Percentiles rank a stretch among this genome's conserved stretches.
Conservation (phyloP, 139 green algal genomes). For the Auxenochlorella pyrenoidosa region DNA sequence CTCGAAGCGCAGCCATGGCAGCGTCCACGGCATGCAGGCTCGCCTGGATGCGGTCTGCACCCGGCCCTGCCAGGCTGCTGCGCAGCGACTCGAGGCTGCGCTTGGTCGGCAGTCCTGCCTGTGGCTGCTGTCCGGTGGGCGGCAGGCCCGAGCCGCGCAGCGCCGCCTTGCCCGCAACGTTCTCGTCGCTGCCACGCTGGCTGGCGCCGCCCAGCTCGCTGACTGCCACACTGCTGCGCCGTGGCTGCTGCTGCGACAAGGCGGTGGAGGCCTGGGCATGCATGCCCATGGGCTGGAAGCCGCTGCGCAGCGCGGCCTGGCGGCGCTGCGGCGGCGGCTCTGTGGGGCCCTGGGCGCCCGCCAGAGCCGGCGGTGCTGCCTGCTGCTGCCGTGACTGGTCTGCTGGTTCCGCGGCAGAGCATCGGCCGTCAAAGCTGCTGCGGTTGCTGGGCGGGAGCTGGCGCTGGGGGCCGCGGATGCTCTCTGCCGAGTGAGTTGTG, state of each 20-base stretch:
- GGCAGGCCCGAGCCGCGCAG: neutral
- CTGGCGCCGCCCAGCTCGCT: neutral
- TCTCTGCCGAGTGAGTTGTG: neutral
- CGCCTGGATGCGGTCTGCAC: slow-evolving; percentile 2
- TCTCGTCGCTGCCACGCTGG: slow-evolving; percentile 9
- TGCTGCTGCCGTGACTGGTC: neutral
- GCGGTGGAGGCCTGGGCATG: neutral
- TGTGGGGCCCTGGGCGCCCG: neutral
- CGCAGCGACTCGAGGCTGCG: slow-evolving; percentile 30
- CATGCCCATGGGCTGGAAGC: slow-evolving; percentile 34
- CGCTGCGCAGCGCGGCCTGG: slow-evolving; percentile 15
- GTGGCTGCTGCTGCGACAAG: neutral
- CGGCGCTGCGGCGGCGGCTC: neutral
- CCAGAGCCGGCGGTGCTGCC: neutral
- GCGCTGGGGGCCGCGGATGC: slow-evolving; percentile 7
- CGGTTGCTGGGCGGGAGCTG: slow-evolving; percentile 12
- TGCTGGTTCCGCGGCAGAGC: neutral
- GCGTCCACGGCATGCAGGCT: slow-evolving; percentile 17
- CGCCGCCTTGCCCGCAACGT: neutral
- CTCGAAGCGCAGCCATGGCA: slow-evolving; percentile 7
- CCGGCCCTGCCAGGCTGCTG: slow-evolving; percentile 2
- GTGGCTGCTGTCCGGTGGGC: neutral
- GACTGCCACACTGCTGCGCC: slow-evolving; percentile 25
- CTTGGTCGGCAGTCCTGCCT: slow-evolving; percentile 15
- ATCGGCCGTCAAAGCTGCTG: neutral